Conservation (phyloP, 345 rosid genomes). For the Eucalyptus curtisii region DNA sequence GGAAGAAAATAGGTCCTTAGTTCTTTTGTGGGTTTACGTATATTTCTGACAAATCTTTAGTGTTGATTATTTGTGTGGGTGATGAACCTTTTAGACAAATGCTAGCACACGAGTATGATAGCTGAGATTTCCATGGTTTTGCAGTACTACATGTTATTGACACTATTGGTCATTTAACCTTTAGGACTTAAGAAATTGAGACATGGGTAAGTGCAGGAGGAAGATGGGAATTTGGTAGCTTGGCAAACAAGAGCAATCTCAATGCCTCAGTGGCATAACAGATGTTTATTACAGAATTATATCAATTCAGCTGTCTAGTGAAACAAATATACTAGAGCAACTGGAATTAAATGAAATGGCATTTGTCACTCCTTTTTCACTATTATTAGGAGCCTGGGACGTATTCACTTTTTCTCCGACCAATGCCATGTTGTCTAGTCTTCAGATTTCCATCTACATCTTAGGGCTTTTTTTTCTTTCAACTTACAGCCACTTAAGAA, state of each 20-base stretch:
- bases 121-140: not conserved
- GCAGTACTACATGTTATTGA: not conserved
- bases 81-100: not conserved
- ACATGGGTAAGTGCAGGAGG: not conserved
- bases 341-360: not conserved
- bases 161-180: not conserved
- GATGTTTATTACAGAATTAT: not conserved
- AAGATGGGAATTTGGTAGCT: not conserved
- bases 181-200: not conserved
- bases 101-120: not conserved
- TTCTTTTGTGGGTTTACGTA: not conserved
- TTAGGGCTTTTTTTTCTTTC: not conserved
- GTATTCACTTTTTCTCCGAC: not conserved
- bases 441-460: not conserved
- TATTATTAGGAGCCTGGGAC: not conserved
- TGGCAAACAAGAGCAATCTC: not conserved
- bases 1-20: not conserved
- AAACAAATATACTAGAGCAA: not conserved
- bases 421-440: not conserved
- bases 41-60: not conserved
- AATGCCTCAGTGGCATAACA: not conserved
- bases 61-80: not conserved
- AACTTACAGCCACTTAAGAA: not conserved
- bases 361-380: not conserved
- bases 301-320: not conserved